Conservation (phyloP, 257 asterid species). For the Solanum sitiens region DNA sequence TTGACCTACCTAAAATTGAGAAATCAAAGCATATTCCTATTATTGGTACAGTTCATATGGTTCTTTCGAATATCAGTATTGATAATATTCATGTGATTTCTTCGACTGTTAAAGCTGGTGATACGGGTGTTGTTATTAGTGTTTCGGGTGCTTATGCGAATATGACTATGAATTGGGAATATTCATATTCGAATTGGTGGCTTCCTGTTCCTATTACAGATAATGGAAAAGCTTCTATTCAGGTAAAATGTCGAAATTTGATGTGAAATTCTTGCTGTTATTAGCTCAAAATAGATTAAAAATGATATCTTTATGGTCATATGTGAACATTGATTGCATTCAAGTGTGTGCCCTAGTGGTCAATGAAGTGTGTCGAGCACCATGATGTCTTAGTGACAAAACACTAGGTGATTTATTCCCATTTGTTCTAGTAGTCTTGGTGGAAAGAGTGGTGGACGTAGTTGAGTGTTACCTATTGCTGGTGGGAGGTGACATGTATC, state of each 20-base stretch:
- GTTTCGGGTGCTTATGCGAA: constrained; percentile 80
- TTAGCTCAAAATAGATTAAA: not conserved
- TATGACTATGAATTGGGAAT: constrained; percentile 72
- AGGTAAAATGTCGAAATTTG: constrained; percentile 26
- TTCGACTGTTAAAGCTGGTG: constrained; percentile 60
- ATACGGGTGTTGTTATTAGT: constrained; percentile 48
- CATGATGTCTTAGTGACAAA: not conserved
- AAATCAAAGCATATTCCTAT: constrained; percentile 50
- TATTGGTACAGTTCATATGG: constrained; percentile 51
- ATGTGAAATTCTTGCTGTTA: not conserved
- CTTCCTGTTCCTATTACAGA: constrained; percentile 57
- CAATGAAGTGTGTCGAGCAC: not conserved
- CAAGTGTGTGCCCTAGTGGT: not conserved
- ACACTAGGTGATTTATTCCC: no score
- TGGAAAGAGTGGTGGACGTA: not conserved
- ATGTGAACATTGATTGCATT: not conserved
- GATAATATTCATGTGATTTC: constrained; percentile 40
- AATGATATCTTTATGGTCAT: not conserved
- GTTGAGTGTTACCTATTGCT: not conserved
- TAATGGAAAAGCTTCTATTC: constrained; percentile 58
- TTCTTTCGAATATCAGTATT: constrained; percentile 39
- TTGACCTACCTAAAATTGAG: constrained; percentile 54
- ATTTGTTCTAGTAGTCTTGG: no score
- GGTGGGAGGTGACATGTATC: not conserved
- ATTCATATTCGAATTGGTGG: constrained; percentile 55